These are phyloP conservation scores for Borovskyia barvae DNA, from an alignment of 208 protist species.

Conservation along the genomic window DNA sequence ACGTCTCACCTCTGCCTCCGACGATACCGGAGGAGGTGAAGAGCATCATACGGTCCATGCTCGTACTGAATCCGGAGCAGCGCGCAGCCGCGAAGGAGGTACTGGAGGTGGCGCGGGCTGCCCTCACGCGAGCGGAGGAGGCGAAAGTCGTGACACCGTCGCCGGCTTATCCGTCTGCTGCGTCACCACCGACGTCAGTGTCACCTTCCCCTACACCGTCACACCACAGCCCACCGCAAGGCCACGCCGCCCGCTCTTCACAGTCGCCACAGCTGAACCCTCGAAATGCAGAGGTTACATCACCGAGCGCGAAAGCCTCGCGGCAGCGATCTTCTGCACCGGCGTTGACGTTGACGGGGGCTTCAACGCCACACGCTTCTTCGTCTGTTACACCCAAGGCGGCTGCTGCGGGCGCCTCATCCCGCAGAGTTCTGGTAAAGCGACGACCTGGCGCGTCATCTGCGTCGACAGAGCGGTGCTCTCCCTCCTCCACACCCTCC, in stretches of 20 bases:
- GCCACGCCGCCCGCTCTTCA: not conserved
- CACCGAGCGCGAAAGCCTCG: not conserved
- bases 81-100: conserved; percentile 38
- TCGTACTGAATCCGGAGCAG: conserved; percentile 44
- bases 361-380: conserved; percentile 6
- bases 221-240: not conserved
- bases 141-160: conserved; percentile 1
- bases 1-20: conserved; percentile 49
- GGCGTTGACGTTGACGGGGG: not conserved
- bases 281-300: too few species aligned
- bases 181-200: not conserved
- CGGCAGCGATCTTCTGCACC: too few species aligned
- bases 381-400: not conserved
- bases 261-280: not conserved
- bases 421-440: conserved; percentile 5
- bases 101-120: conserved; percentile 23
- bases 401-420: not conserved
- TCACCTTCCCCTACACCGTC: not conserved
- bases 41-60: conserved; percentile 60
- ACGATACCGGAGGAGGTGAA: conserved; percentile 37
- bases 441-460: not conserved
- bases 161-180: conserved; percentile 4
- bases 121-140: conserved; percentile 14
- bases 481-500: not conserved
- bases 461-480: not conserved